A percentile compares a stretch with the other conserved stretches of the same genome.
Evolutionary conservation across 257 asterid species (phyloP).

Genomic region (Salvia splendens): DNA sequence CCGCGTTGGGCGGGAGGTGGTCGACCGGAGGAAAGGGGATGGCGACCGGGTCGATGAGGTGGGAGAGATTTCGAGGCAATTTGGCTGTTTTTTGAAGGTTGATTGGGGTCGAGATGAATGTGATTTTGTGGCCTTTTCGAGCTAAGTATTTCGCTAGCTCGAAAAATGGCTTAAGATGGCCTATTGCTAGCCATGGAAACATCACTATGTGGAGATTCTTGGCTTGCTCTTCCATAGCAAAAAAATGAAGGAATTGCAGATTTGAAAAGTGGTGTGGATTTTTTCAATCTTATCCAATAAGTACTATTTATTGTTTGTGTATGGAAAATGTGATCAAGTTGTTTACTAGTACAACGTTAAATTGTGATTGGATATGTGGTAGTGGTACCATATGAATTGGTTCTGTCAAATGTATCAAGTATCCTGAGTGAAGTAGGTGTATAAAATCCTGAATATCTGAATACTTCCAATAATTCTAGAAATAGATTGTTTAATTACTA

Average conservation of each 20-base stretch:
- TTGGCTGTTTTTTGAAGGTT: slow-evolving; percentile 57
- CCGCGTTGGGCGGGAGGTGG: slow-evolving; percentile 57
- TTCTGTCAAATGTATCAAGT: too few species aligned
- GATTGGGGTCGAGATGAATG: slow-evolving; percentile 80
- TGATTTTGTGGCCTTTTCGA: slow-evolving; percentile 59
- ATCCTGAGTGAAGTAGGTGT: too few species aligned
- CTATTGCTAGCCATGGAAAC: slow-evolving; percentile 95
- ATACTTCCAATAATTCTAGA: too few species aligned
- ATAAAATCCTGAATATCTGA: too few species aligned
- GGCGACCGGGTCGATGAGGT: slow-evolving; percentile 47
- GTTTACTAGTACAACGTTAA: too few species aligned
- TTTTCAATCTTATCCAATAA: not conserved
- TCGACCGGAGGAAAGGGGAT: slow-evolving; percentile 55
- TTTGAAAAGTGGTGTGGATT: not conserved
- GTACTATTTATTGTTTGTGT: too few species aligned
- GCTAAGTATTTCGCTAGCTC: slow-evolving; percentile 63
- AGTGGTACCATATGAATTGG: too few species aligned
- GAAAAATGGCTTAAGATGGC: slow-evolving; percentile 78
- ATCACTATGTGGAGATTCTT: slow-evolving; percentile 65
- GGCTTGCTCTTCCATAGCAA: slow-evolving; percentile 48
- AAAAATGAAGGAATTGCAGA: not conserved
- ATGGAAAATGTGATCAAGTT: too few species aligned
- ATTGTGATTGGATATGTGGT: too few species aligned
- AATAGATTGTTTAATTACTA: too few species aligned
- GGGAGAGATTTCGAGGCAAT: slow-evolving; percentile 51